These are phyloP conservation scores for Tulasnella sp. DNA, from an alignment of 768 basidiomycete genomes.

Conservation along the genomic window DNA sequence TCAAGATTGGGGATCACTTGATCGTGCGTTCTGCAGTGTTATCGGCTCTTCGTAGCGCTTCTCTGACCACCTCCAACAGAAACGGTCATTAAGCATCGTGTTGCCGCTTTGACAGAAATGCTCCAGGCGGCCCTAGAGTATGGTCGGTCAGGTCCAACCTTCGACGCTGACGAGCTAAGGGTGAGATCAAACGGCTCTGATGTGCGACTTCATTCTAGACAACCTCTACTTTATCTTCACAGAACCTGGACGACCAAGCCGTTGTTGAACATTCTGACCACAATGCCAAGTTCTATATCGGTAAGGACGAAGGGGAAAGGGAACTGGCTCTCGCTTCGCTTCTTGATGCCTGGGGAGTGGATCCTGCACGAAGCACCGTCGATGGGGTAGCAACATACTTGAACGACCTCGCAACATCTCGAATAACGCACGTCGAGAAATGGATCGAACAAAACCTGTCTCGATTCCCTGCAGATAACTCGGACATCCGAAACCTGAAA, in stretches of 20 bases:
- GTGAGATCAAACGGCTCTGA: conserved; percentile 34
- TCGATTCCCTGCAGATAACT: conserved; percentile 45
- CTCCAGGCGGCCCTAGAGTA: conserved; percentile 45
- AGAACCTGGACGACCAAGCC: conserved; percentile 54
- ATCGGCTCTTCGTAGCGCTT: conserved; percentile 35
- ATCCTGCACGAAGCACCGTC: conserved; percentile 45
- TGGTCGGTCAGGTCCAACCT: conserved; percentile 46
- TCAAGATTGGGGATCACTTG: conserved; percentile 57
- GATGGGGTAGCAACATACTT: conserved; percentile 41
- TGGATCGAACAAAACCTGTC: conserved; percentile 52
- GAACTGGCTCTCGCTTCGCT: background rate
- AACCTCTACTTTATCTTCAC: background rate
- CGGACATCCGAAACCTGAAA: conserved; percentile 37
- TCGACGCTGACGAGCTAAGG: conserved; percentile 51
- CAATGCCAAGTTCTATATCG: conserved; percentile 37
- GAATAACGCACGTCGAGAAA: conserved; percentile 46
- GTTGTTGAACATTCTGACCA: conserved; percentile 42
- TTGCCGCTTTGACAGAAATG: conserved; percentile 33
- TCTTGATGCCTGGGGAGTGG: conserved; percentile 25
- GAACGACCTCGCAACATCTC: conserved; percentile 40
- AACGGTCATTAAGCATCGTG: conserved; percentile 34
- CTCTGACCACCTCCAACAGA: conserved; percentile 37
- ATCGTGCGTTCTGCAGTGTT: conserved; percentile 42
- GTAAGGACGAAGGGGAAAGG: conserved; percentile 18
- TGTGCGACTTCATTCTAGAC: background rate